A percentile compares a stretch with the other conserved stretches of the same genome.
Evolutionary conservation across 2,329 filamentous ascomycete species (phyloP).

Genomic region (Alternaria sp.): DNA sequence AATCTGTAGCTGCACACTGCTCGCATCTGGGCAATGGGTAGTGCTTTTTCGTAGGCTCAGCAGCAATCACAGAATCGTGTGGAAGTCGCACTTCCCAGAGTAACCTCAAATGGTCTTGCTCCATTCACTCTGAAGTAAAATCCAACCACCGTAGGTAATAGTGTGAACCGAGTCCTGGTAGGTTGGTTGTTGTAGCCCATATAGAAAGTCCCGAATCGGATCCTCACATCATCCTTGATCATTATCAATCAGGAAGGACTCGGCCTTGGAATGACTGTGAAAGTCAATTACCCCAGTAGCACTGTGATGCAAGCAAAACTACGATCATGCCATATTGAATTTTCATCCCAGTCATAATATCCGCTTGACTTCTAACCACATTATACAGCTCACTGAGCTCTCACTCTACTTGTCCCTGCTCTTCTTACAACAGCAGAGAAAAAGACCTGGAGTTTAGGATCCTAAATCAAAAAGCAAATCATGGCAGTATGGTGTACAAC

Average conservation of each 20-base stretch:
- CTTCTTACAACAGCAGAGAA: not conserved
- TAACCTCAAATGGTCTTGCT: not conserved
- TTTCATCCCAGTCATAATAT: not conserved
- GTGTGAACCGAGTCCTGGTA: not conserved
- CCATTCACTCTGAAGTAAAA: not conserved
- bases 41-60: not conserved
- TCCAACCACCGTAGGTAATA: not conserved
- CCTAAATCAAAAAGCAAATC: not conserved
- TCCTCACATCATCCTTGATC: not conserved
- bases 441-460: not conserved
- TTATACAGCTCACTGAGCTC: not conserved
- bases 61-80: not conserved
- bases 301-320: too few relatives aligned
- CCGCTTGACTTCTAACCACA: not conserved
- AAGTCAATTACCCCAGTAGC: too few relatives aligned
- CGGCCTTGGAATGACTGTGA: not conserved
- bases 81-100: not conserved
- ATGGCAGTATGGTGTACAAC: not conserved
- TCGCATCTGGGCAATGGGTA: not conserved
- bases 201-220: not conserved
- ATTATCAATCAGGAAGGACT: not conserved
- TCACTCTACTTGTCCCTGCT: not conserved
- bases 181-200: not conserved
- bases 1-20: not conserved
- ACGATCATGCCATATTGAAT: too few relatives aligned